Evolutionary conservation across 805 yeast species (phyloP), one percentile per base, ranked within the genome.

Genomic region (Schwanniomyces sp.): DNA sequence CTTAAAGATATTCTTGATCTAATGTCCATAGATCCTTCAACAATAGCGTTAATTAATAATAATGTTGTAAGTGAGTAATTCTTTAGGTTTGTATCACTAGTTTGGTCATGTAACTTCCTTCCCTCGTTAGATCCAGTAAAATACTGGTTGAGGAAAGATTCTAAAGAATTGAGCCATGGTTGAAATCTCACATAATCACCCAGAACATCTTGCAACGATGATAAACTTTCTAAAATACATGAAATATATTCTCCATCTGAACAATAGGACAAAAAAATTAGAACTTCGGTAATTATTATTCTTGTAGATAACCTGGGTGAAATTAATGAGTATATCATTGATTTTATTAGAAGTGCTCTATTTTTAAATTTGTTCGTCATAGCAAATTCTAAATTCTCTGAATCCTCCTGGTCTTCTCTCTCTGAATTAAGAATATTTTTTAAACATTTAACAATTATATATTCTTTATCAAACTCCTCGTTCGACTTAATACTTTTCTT

Each of bases 401-500:
- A 8, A 2, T 29, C 44, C 4, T 52, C 54, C 14, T 52, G 54
- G 16, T 55, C 61, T 11, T 46, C 46, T 28, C 46, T 52, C 27
- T 61, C 69, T 5, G 58, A 52, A 40, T 66, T 67, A 17, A 72
- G 44, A 2, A 72, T 64, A 47, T 62, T 57, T 48, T 64, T 69
- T 44, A 74, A 62, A 45, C 76, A 72, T 49, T 59, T 65, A 9
- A 74, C 69, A 29, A 73, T 72, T 17, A 57, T 50, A 45, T 53
- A 69, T 47, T 74, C 78, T 45, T 57, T 66, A 44, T 72, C 76
- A 34, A 73, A 69, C 47, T 72, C 77, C 27, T 72, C 77, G 49
- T 74, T 72, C 3, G 76, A 68, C 52, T 74, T 74, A 50, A 72
- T 72, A 47, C 73, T 68, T 50, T 72, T 69, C 48, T 64, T 68